Percentiles rank a stretch among this genome's conserved stretches.
These are phyloP conservation scores for Barbatosphaeria neglecta DNA, from an alignment of 495 filamentous ascomycete genomes.

Conservation along the genomic window DNA sequence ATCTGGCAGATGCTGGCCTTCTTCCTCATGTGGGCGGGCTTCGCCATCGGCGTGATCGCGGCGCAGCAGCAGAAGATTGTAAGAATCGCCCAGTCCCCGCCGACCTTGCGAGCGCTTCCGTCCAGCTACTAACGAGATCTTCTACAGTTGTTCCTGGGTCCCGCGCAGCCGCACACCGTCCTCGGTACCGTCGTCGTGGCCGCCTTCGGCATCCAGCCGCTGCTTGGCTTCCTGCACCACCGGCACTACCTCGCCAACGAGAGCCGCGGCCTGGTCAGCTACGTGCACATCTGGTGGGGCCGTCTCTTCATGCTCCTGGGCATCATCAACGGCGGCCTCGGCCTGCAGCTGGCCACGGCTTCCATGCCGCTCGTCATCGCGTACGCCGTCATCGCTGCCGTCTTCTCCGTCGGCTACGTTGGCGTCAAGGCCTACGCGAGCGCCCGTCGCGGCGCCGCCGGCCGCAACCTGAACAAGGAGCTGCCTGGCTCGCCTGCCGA, in stretches of 20 bases:
- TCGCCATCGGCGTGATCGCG: slow-evolving; percentile 48
- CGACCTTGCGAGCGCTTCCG: too few species aligned
- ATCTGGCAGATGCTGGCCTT: slow-evolving; percentile 46
- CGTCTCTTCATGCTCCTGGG: slow-evolving; percentile 50
- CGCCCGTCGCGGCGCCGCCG: slow-evolving; percentile 3
- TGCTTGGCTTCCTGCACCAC: slow-evolving; percentile 56
- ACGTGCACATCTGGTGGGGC: slow-evolving; percentile 61
- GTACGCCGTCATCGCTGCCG: slow-evolving; percentile 47
- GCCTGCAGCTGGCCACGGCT: slow-evolving; percentile 39
- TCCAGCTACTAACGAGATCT: not conserved
- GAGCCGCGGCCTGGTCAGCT: slow-evolving; percentile 40
- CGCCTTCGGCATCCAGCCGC: slow-evolving; percentile 51
- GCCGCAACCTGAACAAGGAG: not conserved
- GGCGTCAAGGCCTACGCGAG: slow-evolving; percentile 12
- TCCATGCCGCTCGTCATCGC: slow-evolving; percentile 38
- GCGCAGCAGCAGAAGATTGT: slow-evolving; percentile 23
- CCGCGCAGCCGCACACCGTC: slow-evolving; percentile 23
- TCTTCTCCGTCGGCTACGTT: slow-evolving; percentile 36
- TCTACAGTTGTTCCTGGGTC: slow-evolving; percentile 21
- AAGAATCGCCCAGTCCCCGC: slow-evolving; percentile 13
- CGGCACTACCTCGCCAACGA: slow-evolving; percentile 35
- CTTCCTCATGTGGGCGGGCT: slow-evolving; percentile 43
- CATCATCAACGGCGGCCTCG: slow-evolving; percentile 60
- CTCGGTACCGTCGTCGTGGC: slow-evolving; percentile 49
- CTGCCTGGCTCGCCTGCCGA: not conserved